phyloP scores from a whole-genome alignment of 2,329 filamentous ascomycete genomes.

The Clonostachys chloroleuca region DNA sequence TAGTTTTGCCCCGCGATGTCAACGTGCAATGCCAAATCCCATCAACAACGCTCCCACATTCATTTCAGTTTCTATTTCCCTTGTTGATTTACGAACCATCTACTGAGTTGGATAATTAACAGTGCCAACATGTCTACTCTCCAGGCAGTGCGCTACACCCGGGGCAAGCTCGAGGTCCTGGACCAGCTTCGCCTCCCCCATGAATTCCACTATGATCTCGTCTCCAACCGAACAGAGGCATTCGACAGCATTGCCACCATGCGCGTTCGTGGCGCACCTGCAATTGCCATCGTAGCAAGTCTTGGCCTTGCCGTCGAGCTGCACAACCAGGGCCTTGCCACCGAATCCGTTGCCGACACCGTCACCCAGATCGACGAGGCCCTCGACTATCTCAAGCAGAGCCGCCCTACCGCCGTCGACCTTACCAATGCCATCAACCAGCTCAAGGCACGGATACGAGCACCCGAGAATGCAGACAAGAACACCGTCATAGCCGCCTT shows the following conservation, averaged over 20 bases:
- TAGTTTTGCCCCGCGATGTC: too few species aligned
- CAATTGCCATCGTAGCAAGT: slow-evolving; percentile 96
- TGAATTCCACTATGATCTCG: slow-evolving; percentile 71
- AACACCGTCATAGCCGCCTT: slow-evolving; percentile 63
- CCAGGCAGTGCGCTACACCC: slow-evolving; percentile 72
- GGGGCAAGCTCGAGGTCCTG: slow-evolving; percentile 70
- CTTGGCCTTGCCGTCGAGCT: slow-evolving; percentile 85
- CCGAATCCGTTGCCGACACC: slow-evolving; percentile 46
- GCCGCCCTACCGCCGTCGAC: slow-evolving; percentile 91
- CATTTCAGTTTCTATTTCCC: background rate
- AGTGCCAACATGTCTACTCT: slow-evolving; percentile 48
- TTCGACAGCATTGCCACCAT: slow-evolving; percentile 82
- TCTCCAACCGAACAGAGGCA: slow-evolving; percentile 67
- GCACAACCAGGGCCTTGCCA: slow-evolving; percentile 41
- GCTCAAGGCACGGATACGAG: slow-evolving; percentile 61
- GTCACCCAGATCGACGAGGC: slow-evolving; percentile 70
- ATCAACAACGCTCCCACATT: too few species aligned
- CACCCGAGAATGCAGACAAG: slow-evolving; percentile 35
- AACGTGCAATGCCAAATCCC: too few species aligned
- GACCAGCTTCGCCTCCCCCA: slow-evolving; percentile 83
- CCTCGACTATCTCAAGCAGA: slow-evolving; percentile 82
- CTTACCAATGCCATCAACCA: slow-evolving; percentile 84
- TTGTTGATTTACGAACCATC: background rate
- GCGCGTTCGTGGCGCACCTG: slow-evolving; percentile 76
- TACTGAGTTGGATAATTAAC: background rate